These are phyloP conservation scores for Thinopyrum elongatum DNA, from an alignment of 176 grass and related monocot species.

Conservation along the genomic window DNA sequence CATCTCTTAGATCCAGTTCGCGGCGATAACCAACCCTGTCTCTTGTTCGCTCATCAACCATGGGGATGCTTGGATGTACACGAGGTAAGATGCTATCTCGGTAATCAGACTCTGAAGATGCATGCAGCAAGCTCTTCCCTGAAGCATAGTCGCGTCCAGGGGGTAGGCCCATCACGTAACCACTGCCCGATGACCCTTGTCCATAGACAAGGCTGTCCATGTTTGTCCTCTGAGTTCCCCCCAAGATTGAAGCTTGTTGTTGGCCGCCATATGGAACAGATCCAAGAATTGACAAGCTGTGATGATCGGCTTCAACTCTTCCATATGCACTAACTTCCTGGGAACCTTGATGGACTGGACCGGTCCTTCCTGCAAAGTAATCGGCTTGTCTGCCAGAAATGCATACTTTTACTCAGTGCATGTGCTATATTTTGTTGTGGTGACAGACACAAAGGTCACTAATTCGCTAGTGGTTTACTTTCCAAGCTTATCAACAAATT, in stretches of 20 bases:
- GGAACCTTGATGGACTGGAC: constrained; percentile 64
- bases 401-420: constrained; percentile 77
- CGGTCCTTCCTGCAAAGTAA: constrained; percentile 83
- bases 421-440: constrained; percentile 38
- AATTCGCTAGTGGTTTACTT: constrained; percentile 25
- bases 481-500: constrained; percentile 9
- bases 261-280: constrained; percentile 68
- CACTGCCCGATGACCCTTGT: constrained; percentile 34
- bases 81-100: constrained; percentile 29
- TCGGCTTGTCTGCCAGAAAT: constrained; percentile 99
- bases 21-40: constrained; percentile 31
- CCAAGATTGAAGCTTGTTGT: constrained; percentile 69
- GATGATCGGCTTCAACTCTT: constrained; percentile 74
- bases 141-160: constrained; percentile 55
- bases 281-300: constrained; percentile 58
- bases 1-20: constrained; percentile 60
- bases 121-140: constrained; percentile 37
- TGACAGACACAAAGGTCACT: constrained; percentile 32
- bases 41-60: constrained; percentile 47
- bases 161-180: constrained; percentile 51
- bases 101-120: constrained; percentile 38
- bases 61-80: constrained; percentile 43
- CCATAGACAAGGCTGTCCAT: constrained; percentile 41
- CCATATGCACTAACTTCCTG: constrained; percentile 67
- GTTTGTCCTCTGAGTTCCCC: constrained; percentile 58